Evolutionary conservation across 331 rosid genomes (phyloP).

Genomic region (Prunus yedoensis): DNA sequence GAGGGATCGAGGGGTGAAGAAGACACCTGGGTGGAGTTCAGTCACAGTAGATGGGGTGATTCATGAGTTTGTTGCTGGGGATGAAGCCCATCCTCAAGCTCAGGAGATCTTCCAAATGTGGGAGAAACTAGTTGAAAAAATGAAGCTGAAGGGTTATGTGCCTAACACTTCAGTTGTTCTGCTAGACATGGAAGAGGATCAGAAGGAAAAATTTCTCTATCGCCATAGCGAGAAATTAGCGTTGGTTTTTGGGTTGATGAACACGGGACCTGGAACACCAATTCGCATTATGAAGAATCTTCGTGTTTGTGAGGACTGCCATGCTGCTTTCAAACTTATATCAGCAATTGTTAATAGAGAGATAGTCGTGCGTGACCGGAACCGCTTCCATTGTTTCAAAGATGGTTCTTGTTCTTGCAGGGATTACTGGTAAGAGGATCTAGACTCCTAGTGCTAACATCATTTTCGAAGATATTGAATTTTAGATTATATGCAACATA

Average conservation of each 20-base stretch:
- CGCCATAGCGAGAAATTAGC: slow-evolving; percentile 33
- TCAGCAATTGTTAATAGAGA: slow-evolving; percentile 26
- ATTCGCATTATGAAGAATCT: slow-evolving; percentile 41
- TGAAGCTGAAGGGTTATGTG: slow-evolving; percentile 37
- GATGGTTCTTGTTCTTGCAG: slow-evolving; percentile 26
- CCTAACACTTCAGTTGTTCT: slow-evolving; percentile 40
- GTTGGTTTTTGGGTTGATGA: slow-evolving; percentile 31
- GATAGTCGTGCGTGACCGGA: slow-evolving; percentile 32
- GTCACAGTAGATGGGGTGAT: slow-evolving; percentile 27
- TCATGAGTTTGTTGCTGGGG: slow-evolving; percentile 41
- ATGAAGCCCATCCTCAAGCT: slow-evolving; percentile 37
- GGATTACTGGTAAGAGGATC: slow-evolving; percentile 21
- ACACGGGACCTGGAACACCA: slow-evolving; percentile 26
- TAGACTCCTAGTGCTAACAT: not conserved
- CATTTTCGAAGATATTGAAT: not conserved
- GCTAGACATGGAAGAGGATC: slow-evolving; percentile 34
- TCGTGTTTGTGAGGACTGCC: slow-evolving; percentile 42
- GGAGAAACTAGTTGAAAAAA: slow-evolving; percentile 26
- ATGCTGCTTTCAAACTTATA: slow-evolving; percentile 30
- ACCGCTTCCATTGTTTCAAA: slow-evolving; percentile 32
- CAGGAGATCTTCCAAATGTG: slow-evolving; percentile 27
- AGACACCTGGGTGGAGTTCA: slow-evolving; percentile 34
- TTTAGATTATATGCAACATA: not conserved
- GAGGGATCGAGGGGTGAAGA: slow-evolving; percentile 43
- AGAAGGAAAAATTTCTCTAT: slow-evolving; percentile 32